Base-by-base conservation (phyloP, 164 flowering plant genomes). In the Pachysandra terminalis region DNA sequence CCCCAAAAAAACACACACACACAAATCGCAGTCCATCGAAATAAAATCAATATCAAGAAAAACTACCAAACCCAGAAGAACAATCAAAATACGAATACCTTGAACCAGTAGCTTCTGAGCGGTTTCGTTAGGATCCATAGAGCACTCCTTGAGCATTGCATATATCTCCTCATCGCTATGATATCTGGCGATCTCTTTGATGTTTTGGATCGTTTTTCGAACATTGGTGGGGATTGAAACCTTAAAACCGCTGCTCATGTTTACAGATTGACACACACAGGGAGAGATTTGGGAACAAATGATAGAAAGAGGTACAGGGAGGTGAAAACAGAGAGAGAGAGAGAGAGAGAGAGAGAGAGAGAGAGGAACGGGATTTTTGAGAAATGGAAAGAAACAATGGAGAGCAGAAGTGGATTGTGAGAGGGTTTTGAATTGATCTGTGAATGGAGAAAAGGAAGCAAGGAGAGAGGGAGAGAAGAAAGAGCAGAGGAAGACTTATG, bases 121-220 rank as follows among this genome's bases (percentile, higher is more conserved):
- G 67, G 98, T 84, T 68, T 92, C 97, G 67, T 92, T 87, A 76
- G 97, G 97, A 85, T 92, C 97, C 96, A 90, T 92, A 54, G 77
- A 68, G 57, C 97, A 92, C 59, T 92, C 96, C 63, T 77, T 84
- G 59, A 92, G 94, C 95, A 88, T 90, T 82, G 95, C 89, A 61
- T 87, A 82, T 66, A 93, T 83, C 78, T 92, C 98, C 35, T 92
- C 96, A 5, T 92, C 95, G 68, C 75, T 68, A 71, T 87, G 90
- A 66, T 81, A 84, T 4, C 87, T 84, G 3, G 91, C 78, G 88
- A 86, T 85, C 89, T 90, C 98, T 80, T 89, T 90, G 26, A 93
- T 81, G 78, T 81, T 74, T 60, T 90, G 86, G 83, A 93, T 89
- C 79, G 74, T 81, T 75, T 85, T 85, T 79, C 73, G 68, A 19